phyloP scores from a whole-genome alignment of 2,329 filamentous ascomycete genomes.

The Arthrobotrys sphaeroides region DNA sequence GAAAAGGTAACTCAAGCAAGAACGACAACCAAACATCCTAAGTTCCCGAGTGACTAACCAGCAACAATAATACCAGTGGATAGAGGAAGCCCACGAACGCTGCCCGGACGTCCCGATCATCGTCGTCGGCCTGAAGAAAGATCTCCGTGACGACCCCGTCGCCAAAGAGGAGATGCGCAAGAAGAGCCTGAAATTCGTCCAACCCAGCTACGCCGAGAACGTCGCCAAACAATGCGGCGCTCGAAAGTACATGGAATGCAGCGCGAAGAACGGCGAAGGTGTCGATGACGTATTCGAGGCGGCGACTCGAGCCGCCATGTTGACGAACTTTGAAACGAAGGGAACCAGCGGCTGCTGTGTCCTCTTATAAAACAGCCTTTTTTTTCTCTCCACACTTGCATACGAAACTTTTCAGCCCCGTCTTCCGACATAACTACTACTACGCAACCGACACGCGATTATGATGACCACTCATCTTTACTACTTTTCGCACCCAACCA shows the following conservation, averaged over 20 bases:
- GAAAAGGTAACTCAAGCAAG: constrained; percentile 75
- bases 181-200: constrained; percentile 87
- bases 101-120: constrained; percentile 94
- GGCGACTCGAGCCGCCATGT: constrained; percentile 86
- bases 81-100: constrained; percentile 91
- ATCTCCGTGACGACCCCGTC: constrained; percentile 91
- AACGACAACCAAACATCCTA: neutral
- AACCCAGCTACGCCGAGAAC: constrained; percentile 81
- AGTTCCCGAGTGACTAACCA: neutral
- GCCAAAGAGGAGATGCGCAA: constrained; percentile 98
- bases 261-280: constrained; percentile 91
- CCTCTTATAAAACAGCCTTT: constrained; percentile 72
- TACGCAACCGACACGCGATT: neutral
- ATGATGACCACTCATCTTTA: neutral
- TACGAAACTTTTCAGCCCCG: neutral
- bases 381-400: neutral
- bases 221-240: constrained; percentile 87
- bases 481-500: neutral
- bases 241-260: constrained; percentile 95
- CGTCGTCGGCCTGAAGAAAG: constrained; percentile 94
- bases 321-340: constrained; percentile 82
- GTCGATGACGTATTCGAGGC: constrained; percentile 99
- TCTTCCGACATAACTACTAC: no score
- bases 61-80: constrained; percentile 72
- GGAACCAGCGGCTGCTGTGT: constrained; percentile 85